Base-by-base conservation (phyloP, 1,139 yeast species). In the Blastobotrys malaysiensis region DNA sequence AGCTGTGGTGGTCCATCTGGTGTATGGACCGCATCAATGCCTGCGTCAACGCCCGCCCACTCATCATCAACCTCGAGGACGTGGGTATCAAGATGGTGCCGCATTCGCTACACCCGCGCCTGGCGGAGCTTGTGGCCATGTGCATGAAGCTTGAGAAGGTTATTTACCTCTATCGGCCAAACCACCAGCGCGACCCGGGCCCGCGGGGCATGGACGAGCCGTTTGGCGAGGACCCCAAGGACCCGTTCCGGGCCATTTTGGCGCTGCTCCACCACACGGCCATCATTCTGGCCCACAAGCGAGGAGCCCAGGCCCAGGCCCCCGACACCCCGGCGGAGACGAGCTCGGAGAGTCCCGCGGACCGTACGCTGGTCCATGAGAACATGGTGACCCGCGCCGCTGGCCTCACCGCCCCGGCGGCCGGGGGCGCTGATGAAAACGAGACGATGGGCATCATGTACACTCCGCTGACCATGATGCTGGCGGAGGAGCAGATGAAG, bases 1-100 rank as follows among this genome's bases (percentile, higher is more conserved):
- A 66, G 48, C 61, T 75, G 24, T 75, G 77, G 77, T 73, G 77
- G 76, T 64, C 73, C 39, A 62, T 75, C 31, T 73, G 72, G 66
- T 66, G 76, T 43, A 61, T 74, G 63, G 78, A 75, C 56, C 62
- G 77, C 9, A 69, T 74, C 61, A 71, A 68, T 52, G 72, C 74
- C 4, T 65, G 74, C 52, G 70, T 71, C 20, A 73, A 73, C 55
- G 74, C 75, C 7, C 65, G 77, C 3, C 73, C 75, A 3, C 54
- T 74, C 49, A 69, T 73, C 45, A 63, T 72, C 50, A 67, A 70
- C 49, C 67, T 70, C 36, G 71, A 71, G 18, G 78, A 75, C 57
- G 73, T 72, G 52, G 71, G 73, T 24, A 61, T 71, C 39, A 69
- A 66, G 39, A 57, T 68, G 43, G 69, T 74, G 5, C 56, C 63